Base-by-base conservation (phyloP, 352 stramenopile species). In the Salisapilia sapeloensis region DNA sequence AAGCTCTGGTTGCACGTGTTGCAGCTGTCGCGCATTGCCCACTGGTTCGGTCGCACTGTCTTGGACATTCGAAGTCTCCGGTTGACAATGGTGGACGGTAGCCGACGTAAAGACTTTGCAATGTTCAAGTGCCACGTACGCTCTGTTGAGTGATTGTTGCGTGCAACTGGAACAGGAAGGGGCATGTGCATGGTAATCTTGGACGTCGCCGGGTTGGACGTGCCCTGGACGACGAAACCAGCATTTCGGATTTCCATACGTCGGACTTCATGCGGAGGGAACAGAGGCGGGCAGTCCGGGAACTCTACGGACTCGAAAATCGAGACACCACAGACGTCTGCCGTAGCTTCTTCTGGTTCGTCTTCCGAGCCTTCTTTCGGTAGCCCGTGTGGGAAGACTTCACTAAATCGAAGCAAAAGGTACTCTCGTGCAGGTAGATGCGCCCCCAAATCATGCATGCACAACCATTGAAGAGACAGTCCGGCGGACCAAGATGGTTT, bases 331-430 rank as follows among this genome's bases (percentile, higher is more conserved):
- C 78, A 82, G 1, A 48, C 35, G 21, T 35, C 30, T 16, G 38
- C 35, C 36, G 24, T 14, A 3, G 18, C 23, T 37, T 29, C 42
- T 26, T 31, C 35, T 38, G 50, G 49, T 30, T 61, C 58, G 4
- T 65, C 51, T 15, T 37, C 48, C 42, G 45, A 35, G n/a, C n/a
- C 23, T 37, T 29, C 42, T 26, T 31, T 34, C 40, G 50, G 49
- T 30, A 60, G 56, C 3, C 63, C 51, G 16, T 37, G 48, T 41
- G 45, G 35, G 44, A 69, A 79, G 27, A 23, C 54, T 42, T 79
- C 60, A 40, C 76, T 70, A 45, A 77, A 86, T 12, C 69, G 63
- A 63, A 85, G 69, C 40, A 81, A 85, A 35, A 86, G 53, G 27
- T 80, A 83, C 33, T 89, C 74, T 28, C 70, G 55, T n/a, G 69